Conservation (phyloP, 208 protist species). For the Leishmania tropica region DNA sequence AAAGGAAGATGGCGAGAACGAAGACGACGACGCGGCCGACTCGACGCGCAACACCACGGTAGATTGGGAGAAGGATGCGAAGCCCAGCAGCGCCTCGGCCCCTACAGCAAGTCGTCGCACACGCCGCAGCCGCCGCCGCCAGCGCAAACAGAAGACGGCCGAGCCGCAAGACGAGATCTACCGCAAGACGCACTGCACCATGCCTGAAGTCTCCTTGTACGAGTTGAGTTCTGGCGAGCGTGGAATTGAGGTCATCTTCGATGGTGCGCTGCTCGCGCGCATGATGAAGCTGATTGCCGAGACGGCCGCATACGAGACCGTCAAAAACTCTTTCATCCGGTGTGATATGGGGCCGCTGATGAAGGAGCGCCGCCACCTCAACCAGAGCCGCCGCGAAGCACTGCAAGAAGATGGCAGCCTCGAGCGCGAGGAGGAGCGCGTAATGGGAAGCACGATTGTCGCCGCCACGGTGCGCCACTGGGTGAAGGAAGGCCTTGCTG, state of each 20-base stretch:
- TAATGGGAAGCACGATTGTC: slow-evolving; percentile 58
- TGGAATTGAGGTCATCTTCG: slow-evolving; percentile 66
- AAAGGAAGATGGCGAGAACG: not conserved
- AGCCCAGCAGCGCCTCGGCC: slow-evolving; percentile 10
- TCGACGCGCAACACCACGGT: not conserved
- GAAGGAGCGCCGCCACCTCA: slow-evolving; percentile 71
- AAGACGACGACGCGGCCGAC: slow-evolving; percentile 17
- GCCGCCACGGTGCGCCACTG: slow-evolving; percentile 52
- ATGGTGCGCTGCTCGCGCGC: slow-evolving; percentile 59
- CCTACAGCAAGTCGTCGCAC: slow-evolving; percentile 33
- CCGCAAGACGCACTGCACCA: slow-evolving; percentile 34
- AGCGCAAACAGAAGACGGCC: slow-evolving; percentile 38
- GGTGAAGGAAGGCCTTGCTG: slow-evolving; percentile 42
- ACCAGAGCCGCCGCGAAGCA: slow-evolving; percentile 48
- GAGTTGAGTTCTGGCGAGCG: slow-evolving; percentile 44
- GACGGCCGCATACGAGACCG: slow-evolving; percentile 65
- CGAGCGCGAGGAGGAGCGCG: slow-evolving; percentile 68
- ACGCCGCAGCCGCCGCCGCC: slow-evolving; percentile 40
- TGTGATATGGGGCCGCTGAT: slow-evolving; percentile 77
- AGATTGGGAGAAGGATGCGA: slow-evolving; percentile 25
- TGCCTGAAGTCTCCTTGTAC: slow-evolving; percentile 46
- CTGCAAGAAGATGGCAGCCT: slow-evolving; percentile 60
- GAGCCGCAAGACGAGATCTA: slow-evolving; percentile 64
- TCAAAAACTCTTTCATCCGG: slow-evolving; percentile 71
- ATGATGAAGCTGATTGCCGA: slow-evolving; percentile 85